Percentiles rank a stretch among this genome's conserved stretches.
These are phyloP conservation scores for Adansonia madagascariensis DNA, from an alignment of 441 rosid species.

Conservation along the genomic window DNA sequence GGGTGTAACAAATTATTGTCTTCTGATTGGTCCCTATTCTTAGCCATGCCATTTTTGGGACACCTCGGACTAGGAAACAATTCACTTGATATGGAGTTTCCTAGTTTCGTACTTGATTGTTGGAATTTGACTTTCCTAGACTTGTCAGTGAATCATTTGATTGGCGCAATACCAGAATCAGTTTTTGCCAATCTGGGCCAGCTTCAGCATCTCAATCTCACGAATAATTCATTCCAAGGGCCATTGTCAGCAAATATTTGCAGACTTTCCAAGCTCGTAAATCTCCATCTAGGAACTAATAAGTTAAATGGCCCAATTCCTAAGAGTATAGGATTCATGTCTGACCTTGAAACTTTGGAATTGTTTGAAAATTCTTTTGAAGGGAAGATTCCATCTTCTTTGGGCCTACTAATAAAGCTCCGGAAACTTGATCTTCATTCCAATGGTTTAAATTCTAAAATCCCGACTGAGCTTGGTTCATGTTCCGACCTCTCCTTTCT, in stretches of 20 bases:
- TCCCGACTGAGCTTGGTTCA: conserved; percentile 57
- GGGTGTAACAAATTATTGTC: conserved; percentile 49
- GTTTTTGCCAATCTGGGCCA: conserved; percentile 49
- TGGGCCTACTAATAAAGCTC: conserved; percentile 60
- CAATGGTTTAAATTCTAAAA: conserved; percentile 48
- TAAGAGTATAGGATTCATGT: conserved; percentile 38
- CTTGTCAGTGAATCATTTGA: conserved; percentile 48
- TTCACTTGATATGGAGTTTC: conserved; percentile 41
- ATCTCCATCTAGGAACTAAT: conserved; percentile 44
- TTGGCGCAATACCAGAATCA: conserved; percentile 48
- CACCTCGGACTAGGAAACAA: conserved; percentile 48
- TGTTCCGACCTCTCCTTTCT: conserved; percentile 52
- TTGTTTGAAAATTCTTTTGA: conserved; percentile 46
- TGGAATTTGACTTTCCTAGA: conserved; percentile 57
- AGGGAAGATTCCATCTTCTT: conserved; percentile 56
- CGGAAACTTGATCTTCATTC: conserved; percentile 45
- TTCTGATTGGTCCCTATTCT: conserved; percentile 63
- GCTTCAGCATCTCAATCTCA: conserved; percentile 50
- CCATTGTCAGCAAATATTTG: conserved; percentile 48
- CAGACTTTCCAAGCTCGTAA: conserved; percentile 54
- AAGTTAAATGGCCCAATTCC: conserved; percentile 49
- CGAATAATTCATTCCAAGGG: conserved; percentile 44
- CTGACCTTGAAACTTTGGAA: conserved; percentile 47
- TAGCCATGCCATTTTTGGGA: conserved; percentile 47
- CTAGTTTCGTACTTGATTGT: conserved; percentile 47